Base-by-base conservation (phyloP, 2,329 filamentous ascomycete species). In the Hirsutella minnesotensis region DNA sequence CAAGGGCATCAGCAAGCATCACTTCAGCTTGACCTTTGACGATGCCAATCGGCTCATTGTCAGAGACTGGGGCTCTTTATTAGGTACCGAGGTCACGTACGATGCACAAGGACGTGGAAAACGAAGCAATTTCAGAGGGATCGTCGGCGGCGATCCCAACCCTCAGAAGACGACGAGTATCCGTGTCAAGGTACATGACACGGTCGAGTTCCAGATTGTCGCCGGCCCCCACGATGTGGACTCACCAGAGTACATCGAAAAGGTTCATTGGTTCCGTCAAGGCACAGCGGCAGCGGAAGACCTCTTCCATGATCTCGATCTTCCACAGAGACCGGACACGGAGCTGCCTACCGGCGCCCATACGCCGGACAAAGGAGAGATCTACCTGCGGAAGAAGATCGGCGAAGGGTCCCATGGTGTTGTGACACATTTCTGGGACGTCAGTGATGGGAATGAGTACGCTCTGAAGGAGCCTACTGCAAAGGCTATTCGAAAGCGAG, bases 31-130 rank as follows among this genome's bases (percentile, higher is more conserved):
- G 5, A 52, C 51, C 8, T 53, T 54, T 39, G 51, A 54, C 35
- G 43, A 46, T 3, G 16, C 20, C 9, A 43, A 42, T 3, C 44
- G 49, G 5, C 45, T 44, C 18, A 42, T 51, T 24, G 44, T 55
- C 20, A 47, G 47, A 34, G 54, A 55, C 44, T 41, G 47, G 38
- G 29, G 21, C 13, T 56, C 53, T 39, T 4, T 33, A 4, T 8
- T 5, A 9, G 54, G 53, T 27, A 55, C 51, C 18, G 31, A 51
- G 39, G 54, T 56, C 38, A 54, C 49, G 8, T 56, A 57, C 38
- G 38, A 48, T 31, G 18, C 31, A 0, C 18, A 46, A 33, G 52
- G 49, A 8, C 1, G 44, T 8, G 52, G 51, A 12, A 33, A 4
- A 4, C 51, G 53, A 20, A 45, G 47, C 13, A 29, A 44, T 9